These are phyloP conservation scores for Amphichorda felina DNA, from an alignment of 2,329 filamentous ascomycete species.

Conservation along the genomic window DNA sequence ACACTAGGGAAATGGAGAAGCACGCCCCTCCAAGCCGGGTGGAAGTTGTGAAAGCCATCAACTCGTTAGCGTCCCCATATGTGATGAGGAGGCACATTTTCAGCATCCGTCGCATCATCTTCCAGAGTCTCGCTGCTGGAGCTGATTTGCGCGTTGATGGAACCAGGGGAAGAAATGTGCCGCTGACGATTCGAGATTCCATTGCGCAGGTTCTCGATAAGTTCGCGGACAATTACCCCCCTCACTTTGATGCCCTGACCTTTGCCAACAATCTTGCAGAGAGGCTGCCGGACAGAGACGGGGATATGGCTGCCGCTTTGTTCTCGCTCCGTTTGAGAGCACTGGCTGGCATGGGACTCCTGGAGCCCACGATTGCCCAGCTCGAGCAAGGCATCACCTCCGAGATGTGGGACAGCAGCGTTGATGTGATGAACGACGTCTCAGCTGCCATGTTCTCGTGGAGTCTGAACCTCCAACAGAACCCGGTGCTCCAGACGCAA, in stretches of 20 bases:
- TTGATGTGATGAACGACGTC: neutral
- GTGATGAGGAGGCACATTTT: neutral
- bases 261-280: constrained; percentile 3
- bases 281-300: neutral
- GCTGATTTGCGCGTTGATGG: constrained; percentile 4
- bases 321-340: constrained; percentile 1
- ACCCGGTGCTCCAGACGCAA: neutral
- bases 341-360: constrained; percentile 1
- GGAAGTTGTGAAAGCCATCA: constrained; percentile 7
- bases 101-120: constrained; percentile 17
- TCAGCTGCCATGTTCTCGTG: neutral
- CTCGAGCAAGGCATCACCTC: neutral
- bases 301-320: neutral
- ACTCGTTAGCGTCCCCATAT: constrained; percentile 1
- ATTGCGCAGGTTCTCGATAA: neutral
- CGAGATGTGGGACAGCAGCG: neutral
- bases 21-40: neutral
- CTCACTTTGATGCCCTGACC: constrained; percentile 1
- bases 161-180: neutral
- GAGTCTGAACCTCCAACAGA: neutral
- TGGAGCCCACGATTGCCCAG: neutral
- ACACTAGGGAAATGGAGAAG: constrained; percentile 5
- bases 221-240: neutral
- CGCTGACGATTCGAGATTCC: constrained; percentile 1
- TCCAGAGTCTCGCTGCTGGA: constrained; percentile 12